Evolutionary conservation across 495 filamentous ascomycete species (phyloP).

Genomic region (Trichoderma reesei): DNA sequence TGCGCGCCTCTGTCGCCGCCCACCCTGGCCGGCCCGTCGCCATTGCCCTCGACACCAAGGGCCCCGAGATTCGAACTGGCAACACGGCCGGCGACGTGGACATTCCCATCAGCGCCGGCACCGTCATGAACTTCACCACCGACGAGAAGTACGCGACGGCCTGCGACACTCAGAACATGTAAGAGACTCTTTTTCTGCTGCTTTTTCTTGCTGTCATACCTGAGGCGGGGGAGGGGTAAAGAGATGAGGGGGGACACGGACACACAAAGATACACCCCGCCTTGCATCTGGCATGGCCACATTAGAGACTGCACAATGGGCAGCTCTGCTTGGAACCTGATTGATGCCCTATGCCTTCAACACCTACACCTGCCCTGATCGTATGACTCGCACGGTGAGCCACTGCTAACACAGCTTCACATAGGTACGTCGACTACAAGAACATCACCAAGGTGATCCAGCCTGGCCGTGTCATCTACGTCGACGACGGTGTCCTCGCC

Average conservation of each 20-base stretch:
- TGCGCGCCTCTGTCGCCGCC: slow-evolving; percentile 67
- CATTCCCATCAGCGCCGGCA: slow-evolving; percentile 73
- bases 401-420: neutral
- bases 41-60: slow-evolving; percentile 98
- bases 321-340: neutral
- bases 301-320: neutral
- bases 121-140: slow-evolving; percentile 87
- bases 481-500: slow-evolving; percentile 93
- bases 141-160: slow-evolving; percentile 86
- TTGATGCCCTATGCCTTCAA: neutral
- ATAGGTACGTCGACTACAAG: slow-evolving; percentile 96
- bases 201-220: neutral
- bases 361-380: neutral
- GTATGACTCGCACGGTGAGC: neutral
- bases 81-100: slow-evolving; percentile 80
- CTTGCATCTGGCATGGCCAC: neutral
- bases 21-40: slow-evolving; percentile 78
- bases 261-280: neutral
- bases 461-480: slow-evolving; percentile 91
- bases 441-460: slow-evolving; percentile 98
- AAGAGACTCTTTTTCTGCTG: slow-evolving; percentile 13
- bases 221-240: neutral
- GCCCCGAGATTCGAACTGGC: slow-evolving; percentile 95
- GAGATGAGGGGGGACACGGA: neutral
- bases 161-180: slow-evolving; percentile 90